These are phyloP conservation scores for Calonectria montana DNA, from an alignment of 2,329 filamentous ascomycete species.

Conservation along the genomic window DNA sequence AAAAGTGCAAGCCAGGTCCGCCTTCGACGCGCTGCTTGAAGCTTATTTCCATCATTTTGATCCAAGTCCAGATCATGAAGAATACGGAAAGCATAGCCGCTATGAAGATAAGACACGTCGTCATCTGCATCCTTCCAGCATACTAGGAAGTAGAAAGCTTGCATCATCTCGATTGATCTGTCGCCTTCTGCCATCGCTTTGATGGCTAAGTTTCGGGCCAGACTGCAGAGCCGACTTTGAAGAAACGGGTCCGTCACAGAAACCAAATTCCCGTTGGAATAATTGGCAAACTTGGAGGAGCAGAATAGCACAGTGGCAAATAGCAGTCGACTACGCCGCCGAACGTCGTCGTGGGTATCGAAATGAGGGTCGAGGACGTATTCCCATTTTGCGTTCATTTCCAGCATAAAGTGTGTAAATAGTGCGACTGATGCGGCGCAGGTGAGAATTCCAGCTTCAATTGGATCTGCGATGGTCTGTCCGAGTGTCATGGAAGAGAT, in stretches of 20 bases:
- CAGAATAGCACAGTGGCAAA: constrained; percentile 22
- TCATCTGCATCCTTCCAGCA: constrained; percentile 34
- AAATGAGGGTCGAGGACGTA: constrained; percentile 20
- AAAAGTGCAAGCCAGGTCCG: constrained; percentile 27
- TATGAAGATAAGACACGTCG: constrained; percentile 32
- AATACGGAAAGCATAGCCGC: constrained; percentile 29
- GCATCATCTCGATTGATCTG: constrained; percentile 30
- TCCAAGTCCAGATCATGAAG: constrained; percentile 30
- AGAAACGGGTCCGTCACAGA: constrained; percentile 12
- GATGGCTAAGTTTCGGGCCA: constrained; percentile 26
- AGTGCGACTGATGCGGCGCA: constrained; percentile 5
- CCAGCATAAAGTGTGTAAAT: constrained; percentile 23
- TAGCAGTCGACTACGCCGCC: constrained; percentile 18
- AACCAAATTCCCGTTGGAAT: constrained; percentile 5
- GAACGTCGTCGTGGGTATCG: constrained; percentile 22
- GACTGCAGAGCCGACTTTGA: constrained; percentile 27
- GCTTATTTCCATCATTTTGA: constrained; percentile 10
- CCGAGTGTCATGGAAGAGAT: constrained; percentile 27
- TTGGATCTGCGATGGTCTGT: constrained; percentile 24
- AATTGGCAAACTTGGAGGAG: constrained; percentile 23
- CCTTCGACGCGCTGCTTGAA: constrained; percentile 3
- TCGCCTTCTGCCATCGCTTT: constrained; percentile 23
- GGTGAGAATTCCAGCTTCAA: constrained; percentile 21
- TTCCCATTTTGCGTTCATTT: constrained; percentile 30
- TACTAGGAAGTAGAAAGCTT: constrained; percentile 29